Evolutionary conservation across 306 rosid species (phyloP).

Genomic region (Cyclanthera cordifolia): DNA sequence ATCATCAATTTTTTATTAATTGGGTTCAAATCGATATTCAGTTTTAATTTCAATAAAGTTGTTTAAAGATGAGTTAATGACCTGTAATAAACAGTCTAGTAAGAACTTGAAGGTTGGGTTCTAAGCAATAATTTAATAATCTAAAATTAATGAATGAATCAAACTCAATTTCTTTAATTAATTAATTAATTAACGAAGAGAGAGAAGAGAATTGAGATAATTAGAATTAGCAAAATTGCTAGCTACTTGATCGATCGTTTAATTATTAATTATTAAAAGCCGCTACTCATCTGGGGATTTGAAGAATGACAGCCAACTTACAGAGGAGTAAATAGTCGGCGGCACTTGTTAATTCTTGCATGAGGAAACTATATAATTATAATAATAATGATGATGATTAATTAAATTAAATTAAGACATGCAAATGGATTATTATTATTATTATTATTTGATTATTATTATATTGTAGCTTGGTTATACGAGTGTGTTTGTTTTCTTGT

Average conservation of each 20-base stretch:
- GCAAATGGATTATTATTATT: background rate
- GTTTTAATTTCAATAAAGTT: too few species aligned
- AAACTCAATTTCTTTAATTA: background rate
- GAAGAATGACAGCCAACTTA: slow-evolving; percentile 48
- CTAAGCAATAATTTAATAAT: background rate
- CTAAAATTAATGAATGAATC: background rate
- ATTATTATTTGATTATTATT: background rate
- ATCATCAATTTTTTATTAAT: too few species aligned
- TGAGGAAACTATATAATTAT: background rate
- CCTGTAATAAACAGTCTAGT: too few species aligned
- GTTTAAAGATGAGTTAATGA: too few species aligned
- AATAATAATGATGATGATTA: background rate
- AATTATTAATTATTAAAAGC: background rate
- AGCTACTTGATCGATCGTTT: slow-evolving; percentile 45
- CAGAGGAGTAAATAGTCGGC: slow-evolving; percentile 56
- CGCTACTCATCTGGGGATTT: slow-evolving; percentile 26
- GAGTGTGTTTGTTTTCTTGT: too few species aligned
- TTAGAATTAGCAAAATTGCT: slow-evolving; percentile 19
- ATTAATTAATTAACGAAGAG: slow-evolving; percentile 2
- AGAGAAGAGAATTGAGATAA: slow-evolving; percentile 31
- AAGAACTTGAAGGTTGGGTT: background rate
- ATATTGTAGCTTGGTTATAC: too few species aligned
- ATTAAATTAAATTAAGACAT: background rate
- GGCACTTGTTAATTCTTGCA: slow-evolving; percentile 14
- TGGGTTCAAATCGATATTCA: too few species aligned